phyloP scores from a whole-genome alignment of 495 filamentous ascomycete genomes.

The Penicillium chermesinum region DNA sequence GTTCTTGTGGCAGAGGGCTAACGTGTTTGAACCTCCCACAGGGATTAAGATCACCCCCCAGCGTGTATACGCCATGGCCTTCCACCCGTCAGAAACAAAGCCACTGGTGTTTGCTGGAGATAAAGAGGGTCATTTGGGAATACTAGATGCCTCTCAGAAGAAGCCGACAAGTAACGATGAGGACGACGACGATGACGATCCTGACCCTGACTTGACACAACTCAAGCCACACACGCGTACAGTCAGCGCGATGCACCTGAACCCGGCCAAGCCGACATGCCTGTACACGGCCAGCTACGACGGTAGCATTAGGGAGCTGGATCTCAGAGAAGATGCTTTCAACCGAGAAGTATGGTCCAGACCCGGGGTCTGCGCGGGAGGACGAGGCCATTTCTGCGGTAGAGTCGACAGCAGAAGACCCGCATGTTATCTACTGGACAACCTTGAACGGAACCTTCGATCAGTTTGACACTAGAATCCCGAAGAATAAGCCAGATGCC shows the following conservation, averaged over 20 bases:
- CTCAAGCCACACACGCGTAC: constrained; percentile 89
- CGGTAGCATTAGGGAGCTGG: constrained; percentile 82
- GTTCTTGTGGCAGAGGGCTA: too few species aligned
- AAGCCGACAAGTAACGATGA: constrained; percentile 53
- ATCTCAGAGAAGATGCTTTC: constrained; percentile 74
- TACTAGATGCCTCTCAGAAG: constrained; percentile 85
- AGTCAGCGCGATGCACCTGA: constrained; percentile 76
- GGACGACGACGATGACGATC: constrained; percentile 50
- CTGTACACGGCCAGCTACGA: constrained; percentile 92
- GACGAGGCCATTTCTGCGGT: constrained; percentile 79
- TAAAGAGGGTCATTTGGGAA: constrained; percentile 86
- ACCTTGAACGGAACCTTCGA: constrained; percentile 78
- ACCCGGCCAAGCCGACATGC: constrained; percentile 57
- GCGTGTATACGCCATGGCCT: constrained; percentile 78
- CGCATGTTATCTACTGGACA: constrained; percentile 78
- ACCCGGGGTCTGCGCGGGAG: constrained; percentile 57
- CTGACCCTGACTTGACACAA: constrained; percentile 71
- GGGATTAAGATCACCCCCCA: constrained; percentile 93
- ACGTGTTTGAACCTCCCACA: too few species aligned
- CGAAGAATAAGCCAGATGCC: constrained; percentile 30
- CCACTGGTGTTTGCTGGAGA: constrained; percentile 92
- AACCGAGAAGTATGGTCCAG: constrained; percentile 71
- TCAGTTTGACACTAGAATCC: constrained; percentile 66
- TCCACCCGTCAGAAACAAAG: constrained; percentile 83
- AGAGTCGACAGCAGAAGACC: constrained; percentile 64